These are phyloP conservation scores for Cladophialophora psammophila DNA, from an alignment of 2,329 filamentous ascomycete species.

Conservation along the genomic window DNA sequence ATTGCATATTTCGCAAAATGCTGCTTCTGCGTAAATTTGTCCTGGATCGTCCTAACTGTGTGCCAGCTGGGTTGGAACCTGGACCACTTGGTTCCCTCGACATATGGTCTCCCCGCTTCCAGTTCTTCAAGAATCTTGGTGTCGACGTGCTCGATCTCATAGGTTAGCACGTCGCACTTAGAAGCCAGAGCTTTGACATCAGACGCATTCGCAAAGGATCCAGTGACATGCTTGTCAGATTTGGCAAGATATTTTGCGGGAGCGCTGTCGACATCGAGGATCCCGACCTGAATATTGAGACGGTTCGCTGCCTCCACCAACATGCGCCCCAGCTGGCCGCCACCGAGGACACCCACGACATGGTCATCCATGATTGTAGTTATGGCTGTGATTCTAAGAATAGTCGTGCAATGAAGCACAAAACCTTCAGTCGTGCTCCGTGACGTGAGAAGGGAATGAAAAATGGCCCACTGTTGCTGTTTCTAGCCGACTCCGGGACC, in stretches of 20 bases:
- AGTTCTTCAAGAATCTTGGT: constrained; percentile 82
- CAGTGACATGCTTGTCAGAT: constrained; percentile 68
- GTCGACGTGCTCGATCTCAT: constrained; percentile 93
- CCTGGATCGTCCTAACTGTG: constrained; percentile 82
- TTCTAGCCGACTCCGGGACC: too few relatives aligned
- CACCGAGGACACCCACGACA: constrained; percentile 61
- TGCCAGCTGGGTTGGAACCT: constrained; percentile 76
- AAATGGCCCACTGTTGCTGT: not conserved
- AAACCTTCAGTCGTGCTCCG: not conserved
- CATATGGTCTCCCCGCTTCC: constrained; percentile 47
- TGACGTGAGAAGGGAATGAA: not conserved
- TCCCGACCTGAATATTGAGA: constrained; percentile 78
- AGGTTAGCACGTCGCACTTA: constrained; percentile 78
- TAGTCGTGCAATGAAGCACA: not conserved
- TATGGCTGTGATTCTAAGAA: not conserved
- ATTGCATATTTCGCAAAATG: constrained; percentile 70
- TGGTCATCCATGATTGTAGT: constrained; percentile 29
- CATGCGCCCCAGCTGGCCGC: constrained; percentile 89
- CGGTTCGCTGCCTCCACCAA: constrained; percentile 84
- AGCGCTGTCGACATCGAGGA: constrained; percentile 77
- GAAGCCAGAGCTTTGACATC: constrained; percentile 76
- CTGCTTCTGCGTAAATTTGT: constrained; percentile 85
- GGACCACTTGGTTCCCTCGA: constrained; percentile 38
- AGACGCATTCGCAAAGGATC: constrained; percentile 81
- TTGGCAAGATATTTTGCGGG: constrained; percentile 80